Evolutionary conservation across 148 eudicot genomes (phyloP), one percentile per base, ranked within the genome.

Genomic region (Cornus florida): DNA sequence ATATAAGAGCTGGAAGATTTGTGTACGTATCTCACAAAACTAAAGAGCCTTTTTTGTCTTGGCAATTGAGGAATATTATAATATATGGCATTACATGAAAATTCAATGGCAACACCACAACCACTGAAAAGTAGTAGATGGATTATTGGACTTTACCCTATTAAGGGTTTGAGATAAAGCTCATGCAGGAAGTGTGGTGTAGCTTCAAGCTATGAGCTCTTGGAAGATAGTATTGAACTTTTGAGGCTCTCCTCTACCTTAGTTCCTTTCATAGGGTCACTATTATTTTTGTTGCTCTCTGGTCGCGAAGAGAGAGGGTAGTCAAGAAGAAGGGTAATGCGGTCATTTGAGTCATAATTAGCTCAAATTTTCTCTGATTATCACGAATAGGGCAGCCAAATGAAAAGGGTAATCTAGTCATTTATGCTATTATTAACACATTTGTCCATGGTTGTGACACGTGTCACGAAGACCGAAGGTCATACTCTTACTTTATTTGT

Each of bases 181-280:
- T 24, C 13, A 77, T 71, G 33, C 41, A 33, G 64, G 73, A 83
- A 77, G 86, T 79, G 91, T 90, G 93, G 91, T 85, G 88, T 73
- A 79, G 87, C 86, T 86, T 86, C 69, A 79, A 82, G 68, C 83
- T 39, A 8, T 17, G 11, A 65, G 66, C 60, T 73, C 19, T 64
- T 81, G 84, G 86, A 72, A 9, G 75, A 57, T 66, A 28, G 28
- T 28, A 72, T 82, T 80, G 80, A 71, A 76, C 10, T 17, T 24
- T 79, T n/a, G 48, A 62, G 66, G 23, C 9, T 62, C 0, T 62
- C 10, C 66, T 62, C 7, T 62, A 7, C 24, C 22, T n/a, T 20
- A 20, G 24, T 62, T 62, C 66, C 66, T 62, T 62, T 62, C 66
- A 19, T 16, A 14, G 59, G 4, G 59, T 53, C 59, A 53, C 59